Conservation (phyloP, 2,329 filamentous ascomycete genomes). For the Davidsoniella neocaledoniae region DNA sequence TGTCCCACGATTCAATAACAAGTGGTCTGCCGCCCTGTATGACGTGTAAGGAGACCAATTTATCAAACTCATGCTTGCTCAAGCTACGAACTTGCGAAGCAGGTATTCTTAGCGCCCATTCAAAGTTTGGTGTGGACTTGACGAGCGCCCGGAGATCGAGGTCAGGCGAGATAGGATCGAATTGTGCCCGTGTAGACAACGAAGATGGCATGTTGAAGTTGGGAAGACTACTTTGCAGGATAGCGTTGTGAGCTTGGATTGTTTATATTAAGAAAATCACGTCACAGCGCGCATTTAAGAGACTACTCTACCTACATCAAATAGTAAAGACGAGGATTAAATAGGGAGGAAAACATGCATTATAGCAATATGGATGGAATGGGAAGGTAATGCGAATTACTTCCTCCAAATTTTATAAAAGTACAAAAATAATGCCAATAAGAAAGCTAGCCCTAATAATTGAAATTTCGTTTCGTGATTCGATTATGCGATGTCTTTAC, state of each 20-base stretch:
- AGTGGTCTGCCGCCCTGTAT: constrained; percentile 73
- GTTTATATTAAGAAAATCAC: background rate
- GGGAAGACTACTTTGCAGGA: background rate
- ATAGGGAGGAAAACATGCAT: too few species aligned
- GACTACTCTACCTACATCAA: background rate
- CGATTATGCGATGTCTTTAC: too few species aligned
- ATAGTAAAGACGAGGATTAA: background rate
- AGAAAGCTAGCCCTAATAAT: too few species aligned
- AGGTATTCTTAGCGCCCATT: constrained; percentile 68
- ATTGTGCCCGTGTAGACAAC: constrained; percentile 67
- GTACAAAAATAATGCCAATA: too few species aligned
- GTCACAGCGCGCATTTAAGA: background rate
- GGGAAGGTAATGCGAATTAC: too few species aligned
- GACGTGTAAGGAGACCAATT: constrained; percentile 68
- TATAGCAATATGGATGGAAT: too few species aligned
- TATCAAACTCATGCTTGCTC: constrained; percentile 66
- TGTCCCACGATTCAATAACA: constrained; percentile 78
- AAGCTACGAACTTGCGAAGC: constrained; percentile 62
- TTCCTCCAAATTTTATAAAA: too few species aligned
- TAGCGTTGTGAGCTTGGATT: background rate
- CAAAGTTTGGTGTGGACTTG: constrained; percentile 65
- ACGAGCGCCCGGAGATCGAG: constrained; percentile 64
- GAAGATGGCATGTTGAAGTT: constrained; percentile 50
- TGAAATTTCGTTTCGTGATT: too few species aligned
- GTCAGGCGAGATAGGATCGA: constrained; percentile 77